These are phyloP conservation scores for Entonaema liquescens DNA, from an alignment of 495 filamentous ascomycete genomes.

Conservation along the genomic window DNA sequence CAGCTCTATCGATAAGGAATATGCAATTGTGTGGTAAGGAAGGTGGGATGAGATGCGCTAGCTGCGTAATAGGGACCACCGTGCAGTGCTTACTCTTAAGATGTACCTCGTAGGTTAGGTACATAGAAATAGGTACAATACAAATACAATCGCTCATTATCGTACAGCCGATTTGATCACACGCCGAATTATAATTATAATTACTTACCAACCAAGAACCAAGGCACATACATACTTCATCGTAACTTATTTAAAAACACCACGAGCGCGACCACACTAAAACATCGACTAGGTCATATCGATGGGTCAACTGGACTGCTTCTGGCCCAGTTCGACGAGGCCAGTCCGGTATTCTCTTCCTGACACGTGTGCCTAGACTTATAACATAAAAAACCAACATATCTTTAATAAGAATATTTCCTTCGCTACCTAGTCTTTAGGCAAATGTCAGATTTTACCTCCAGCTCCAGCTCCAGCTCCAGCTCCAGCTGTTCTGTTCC, in stretches of 20 bases:
- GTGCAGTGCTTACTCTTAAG: no score
- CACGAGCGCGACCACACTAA: no score
- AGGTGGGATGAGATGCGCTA: background rate
- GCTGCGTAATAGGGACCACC: no score
- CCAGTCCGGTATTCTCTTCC: slow-evolving; percentile 31
- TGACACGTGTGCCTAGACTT: slow-evolving; percentile 33
- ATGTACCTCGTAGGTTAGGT: no score
- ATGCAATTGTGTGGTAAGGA: no score
- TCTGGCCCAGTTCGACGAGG: slow-evolving; percentile 36
- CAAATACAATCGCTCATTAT: no score
- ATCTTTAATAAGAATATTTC: slow-evolving; percentile 2
- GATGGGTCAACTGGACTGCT: slow-evolving; percentile 41
- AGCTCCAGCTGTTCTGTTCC: slow-evolving; percentile 23
- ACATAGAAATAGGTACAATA: no score
- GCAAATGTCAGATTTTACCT: slow-evolving; percentile 29
- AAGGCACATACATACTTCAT: background rate
- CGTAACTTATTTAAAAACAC: no score
- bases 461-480: slow-evolving; percentile 25
- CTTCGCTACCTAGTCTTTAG: slow-evolving; percentile 20
- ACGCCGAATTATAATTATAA: no score
- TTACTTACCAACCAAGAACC: background rate
- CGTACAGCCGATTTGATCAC: no score
- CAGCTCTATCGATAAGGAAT: background rate
- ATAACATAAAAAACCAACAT: background rate
- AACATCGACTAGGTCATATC: slow-evolving; percentile 25